Percentiles rank a stretch among this genome's conserved stretches.
Conservation (phyloP, 768 basidiomycete species). For the Boletus patriciae region DNA sequence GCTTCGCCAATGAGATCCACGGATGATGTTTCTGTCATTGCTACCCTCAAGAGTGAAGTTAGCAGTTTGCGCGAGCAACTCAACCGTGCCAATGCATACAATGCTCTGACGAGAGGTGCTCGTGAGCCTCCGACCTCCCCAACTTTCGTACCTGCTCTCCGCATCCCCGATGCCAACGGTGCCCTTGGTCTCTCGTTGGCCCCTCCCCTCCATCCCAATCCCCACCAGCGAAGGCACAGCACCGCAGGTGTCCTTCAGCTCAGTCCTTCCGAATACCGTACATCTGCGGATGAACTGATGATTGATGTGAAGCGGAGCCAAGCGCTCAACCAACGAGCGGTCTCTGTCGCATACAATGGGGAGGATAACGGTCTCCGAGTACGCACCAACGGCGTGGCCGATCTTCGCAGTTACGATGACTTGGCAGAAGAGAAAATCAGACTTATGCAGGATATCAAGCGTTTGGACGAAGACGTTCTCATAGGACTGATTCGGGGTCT, state of each 20-base stretch:
- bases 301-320: constrained; percentile 70
- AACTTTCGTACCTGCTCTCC: constrained; percentile 79
- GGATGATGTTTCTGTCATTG: constrained; percentile 86
- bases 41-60: constrained; percentile 89
- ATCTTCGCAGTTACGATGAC: constrained; percentile 79
- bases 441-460: constrained; percentile 87
- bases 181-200: constrained; percentile 47
- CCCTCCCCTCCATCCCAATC: constrained; percentile 38
- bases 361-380: constrained; percentile 71
- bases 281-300: constrained; percentile 78
- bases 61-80: constrained; percentile 91
- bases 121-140: constrained; percentile 81
- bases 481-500: constrained; percentile 86
- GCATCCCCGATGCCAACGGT: constrained; percentile 45
- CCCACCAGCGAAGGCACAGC: constrained; percentile 83
- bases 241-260: constrained; percentile 77
- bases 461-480: constrained; percentile 90
- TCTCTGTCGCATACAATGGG: constrained; percentile 85
- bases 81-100: constrained; percentile 92
- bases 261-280: constrained; percentile 60
- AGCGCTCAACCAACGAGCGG: constrained; percentile 73
- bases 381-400: constrained; percentile 63
- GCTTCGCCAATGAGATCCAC: constrained; percentile 60
- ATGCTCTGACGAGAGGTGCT: constrained; percentile 73
- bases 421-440: constrained; percentile 94